A percentile compares a stretch with the other conserved stretches of the same genome.
Evolutionary conservation across 306 rosid species (phyloP).

Genomic region (Alnus rubra): DNA sequence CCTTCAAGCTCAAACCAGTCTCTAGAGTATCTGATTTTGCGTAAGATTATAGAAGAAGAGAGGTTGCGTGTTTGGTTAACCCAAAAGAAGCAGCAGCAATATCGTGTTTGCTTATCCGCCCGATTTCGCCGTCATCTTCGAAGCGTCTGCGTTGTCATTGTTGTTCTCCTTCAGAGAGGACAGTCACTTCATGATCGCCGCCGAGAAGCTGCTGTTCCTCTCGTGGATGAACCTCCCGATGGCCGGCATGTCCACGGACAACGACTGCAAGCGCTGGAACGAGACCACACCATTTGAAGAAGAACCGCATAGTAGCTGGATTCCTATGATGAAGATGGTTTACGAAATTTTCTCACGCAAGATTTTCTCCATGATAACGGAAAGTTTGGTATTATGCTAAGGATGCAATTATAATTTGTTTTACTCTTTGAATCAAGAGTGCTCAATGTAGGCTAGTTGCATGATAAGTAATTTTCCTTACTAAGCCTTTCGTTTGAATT

Average conservation of each 20-base stretch:
- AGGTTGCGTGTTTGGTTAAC: not conserved
- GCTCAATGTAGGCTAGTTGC: no score
- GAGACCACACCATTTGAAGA: constrained; percentile 18
- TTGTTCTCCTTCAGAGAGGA: constrained; percentile 48
- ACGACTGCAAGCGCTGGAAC: constrained; percentile 2
- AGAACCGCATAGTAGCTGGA: not conserved
- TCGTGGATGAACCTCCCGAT: constrained; percentile 69
- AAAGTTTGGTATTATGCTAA: no score
- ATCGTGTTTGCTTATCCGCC: not conserved
- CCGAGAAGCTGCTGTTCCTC: constrained; percentile 54
- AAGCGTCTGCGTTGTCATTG: constrained; percentile 12
- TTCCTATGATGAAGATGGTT: no score
- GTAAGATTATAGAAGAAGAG: constrained; percentile 5
- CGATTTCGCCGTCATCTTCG: not conserved
- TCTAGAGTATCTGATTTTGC: not conserved
- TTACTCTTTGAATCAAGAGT: no score
- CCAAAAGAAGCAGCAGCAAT: no score
- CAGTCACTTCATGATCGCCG: constrained; percentile 54
- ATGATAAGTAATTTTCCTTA: no score
- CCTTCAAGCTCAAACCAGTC: constrained; percentile 2
- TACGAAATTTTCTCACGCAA: no score
- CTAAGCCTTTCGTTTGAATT: no score
- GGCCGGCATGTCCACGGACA: constrained; percentile 46
- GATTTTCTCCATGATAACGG: no score
- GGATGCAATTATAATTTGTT: no score